Evolutionary conservation across 805 yeast species (phyloP).

Genomic region (Wickerhamomyces canadensis): DNA sequence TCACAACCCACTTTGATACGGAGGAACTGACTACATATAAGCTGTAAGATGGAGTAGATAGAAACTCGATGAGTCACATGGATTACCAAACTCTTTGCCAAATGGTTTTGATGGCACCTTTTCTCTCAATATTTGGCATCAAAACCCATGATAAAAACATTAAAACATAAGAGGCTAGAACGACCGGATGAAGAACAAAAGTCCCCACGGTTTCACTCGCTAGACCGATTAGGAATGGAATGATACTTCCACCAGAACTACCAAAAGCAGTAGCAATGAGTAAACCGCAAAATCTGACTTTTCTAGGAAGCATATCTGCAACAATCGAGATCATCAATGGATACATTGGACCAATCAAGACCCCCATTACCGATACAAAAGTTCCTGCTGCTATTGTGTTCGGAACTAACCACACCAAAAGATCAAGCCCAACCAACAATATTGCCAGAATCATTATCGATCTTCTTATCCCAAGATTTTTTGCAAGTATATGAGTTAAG

Average conservation of each 20-base stretch:
- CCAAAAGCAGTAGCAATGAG: slow-evolving; percentile 53
- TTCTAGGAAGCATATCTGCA: slow-evolving; percentile 43
- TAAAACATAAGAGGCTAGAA: slow-evolving; percentile 30
- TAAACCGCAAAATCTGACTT: slow-evolving; percentile 43
- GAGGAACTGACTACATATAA: too few relatives aligned
- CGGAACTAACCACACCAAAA: slow-evolving; percentile 45
- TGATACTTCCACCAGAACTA: slow-evolving; percentile 49
- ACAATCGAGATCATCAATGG: slow-evolving; percentile 41
- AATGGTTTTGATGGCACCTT: slow-evolving; percentile 13
- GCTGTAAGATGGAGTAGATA: too few relatives aligned
- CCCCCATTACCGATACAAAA: slow-evolving; percentile 41
- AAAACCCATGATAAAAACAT: slow-evolving; percentile 36
- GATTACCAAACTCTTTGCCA: slow-evolving; percentile 22
- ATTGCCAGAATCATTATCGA: slow-evolving; percentile 32
- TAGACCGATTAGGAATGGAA: slow-evolving; percentile 49
- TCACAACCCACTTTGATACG: too few relatives aligned
- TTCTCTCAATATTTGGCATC: slow-evolving; percentile 39
- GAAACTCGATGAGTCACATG: too few relatives aligned
- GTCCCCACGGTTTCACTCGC: slow-evolving; percentile 42
- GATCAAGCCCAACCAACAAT: slow-evolving; percentile 32
- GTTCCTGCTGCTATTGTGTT: slow-evolving; percentile 40
- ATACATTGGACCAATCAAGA: slow-evolving; percentile 54
- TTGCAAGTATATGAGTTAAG: slow-evolving; percentile 36
- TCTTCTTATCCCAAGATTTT: slow-evolving; percentile 38
- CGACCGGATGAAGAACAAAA: slow-evolving; percentile 43